Conservation (phyloP, 371 early-diverging fungal genomes). For the Fennellomyces sp. region DNA sequence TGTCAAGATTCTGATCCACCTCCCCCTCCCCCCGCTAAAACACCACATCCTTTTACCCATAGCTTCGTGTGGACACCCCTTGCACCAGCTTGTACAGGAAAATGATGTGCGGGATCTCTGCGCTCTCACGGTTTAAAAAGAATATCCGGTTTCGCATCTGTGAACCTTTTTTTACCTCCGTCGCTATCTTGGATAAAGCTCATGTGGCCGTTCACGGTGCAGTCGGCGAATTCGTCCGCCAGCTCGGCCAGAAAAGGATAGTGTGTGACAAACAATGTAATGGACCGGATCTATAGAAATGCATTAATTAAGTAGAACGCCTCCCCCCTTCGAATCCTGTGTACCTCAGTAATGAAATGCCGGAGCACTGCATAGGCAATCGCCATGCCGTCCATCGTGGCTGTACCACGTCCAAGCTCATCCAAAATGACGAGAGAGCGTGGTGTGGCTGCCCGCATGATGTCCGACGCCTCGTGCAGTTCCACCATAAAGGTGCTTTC, state of each 20-base stretch:
- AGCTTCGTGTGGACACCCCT: constrained; percentile 78
- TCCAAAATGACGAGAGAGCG: constrained; percentile 91
- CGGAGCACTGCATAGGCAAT: constrained; percentile 89
- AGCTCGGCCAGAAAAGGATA: constrained; percentile 65
- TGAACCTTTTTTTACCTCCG: constrained; percentile 27
- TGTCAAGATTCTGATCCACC: neutral
- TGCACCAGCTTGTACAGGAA: constrained; percentile 87
- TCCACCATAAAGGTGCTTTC: constrained; percentile 93
- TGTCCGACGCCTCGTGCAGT: constrained; percentile 78
- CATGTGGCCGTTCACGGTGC: constrained; percentile 70
- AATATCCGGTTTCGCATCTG: too few species aligned
- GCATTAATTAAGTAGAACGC: neutral
- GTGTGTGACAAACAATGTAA: constrained; percentile 77
- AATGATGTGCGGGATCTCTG: constrained; percentile 51
- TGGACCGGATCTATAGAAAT: constrained; percentile 30
- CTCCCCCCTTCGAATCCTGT: neutral
- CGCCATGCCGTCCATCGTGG: constrained; percentile 90
- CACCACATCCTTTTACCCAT: constrained; percentile 63
- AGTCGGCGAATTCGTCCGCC: constrained; percentile 41
- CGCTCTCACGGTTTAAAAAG: neutral
- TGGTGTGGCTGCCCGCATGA: constrained; percentile 69
- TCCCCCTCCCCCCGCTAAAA: neutral
- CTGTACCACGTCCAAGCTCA: constrained; percentile 98
- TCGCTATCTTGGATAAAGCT: constrained; percentile 60
- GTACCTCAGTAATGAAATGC: constrained; percentile 72